Conservation (phyloP, 371 early-diverging fungal species). For the Mucor racemosus region DNA sequence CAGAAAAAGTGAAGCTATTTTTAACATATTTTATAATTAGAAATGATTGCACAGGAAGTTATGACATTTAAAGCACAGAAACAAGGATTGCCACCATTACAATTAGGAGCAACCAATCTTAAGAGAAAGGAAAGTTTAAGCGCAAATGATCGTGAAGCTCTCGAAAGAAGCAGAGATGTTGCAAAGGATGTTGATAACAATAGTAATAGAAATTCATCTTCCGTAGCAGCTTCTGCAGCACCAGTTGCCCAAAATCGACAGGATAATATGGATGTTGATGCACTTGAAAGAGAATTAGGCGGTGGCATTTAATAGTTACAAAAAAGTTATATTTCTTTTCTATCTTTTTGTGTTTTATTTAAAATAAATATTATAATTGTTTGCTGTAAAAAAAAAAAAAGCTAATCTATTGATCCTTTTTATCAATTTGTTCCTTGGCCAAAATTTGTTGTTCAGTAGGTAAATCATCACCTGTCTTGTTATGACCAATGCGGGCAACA, state of each 20-base stretch:
- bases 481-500: conserved; percentile 33
- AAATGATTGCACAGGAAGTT: conserved; percentile 88
- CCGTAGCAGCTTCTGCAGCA: conserved; percentile 24
- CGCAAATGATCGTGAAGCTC: conserved; percentile 37
- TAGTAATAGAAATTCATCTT: conserved; percentile 10
- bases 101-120: conserved; percentile 41
- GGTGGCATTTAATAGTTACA: conserved; percentile 40
- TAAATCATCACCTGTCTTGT: conserved; percentile 32
- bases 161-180: conserved; percentile 48
- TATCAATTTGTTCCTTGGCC: conserved; percentile 14
- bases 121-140: conserved; percentile 54
- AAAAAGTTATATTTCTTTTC: background rate
- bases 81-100: conserved; percentile 38
- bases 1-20: background rate
- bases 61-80: conserved; percentile 66
- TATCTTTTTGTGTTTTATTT: background rate
- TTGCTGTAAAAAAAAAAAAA: background rate
- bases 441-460: conserved; percentile 17
- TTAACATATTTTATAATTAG: conserved; percentile 5
- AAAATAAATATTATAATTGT: background rate
- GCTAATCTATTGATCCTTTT: conserved; percentile 13
- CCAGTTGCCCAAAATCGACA: conserved; percentile 17
- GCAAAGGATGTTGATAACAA: conserved; percentile 20
- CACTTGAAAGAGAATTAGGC: conserved; percentile 64
- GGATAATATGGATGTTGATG: conserved; percentile 62